Percentiles rank a stretch among this genome's conserved stretches.
Conservation (phyloP, 345 rosid genomes). For the Eucalyptus tenuipes region DNA sequence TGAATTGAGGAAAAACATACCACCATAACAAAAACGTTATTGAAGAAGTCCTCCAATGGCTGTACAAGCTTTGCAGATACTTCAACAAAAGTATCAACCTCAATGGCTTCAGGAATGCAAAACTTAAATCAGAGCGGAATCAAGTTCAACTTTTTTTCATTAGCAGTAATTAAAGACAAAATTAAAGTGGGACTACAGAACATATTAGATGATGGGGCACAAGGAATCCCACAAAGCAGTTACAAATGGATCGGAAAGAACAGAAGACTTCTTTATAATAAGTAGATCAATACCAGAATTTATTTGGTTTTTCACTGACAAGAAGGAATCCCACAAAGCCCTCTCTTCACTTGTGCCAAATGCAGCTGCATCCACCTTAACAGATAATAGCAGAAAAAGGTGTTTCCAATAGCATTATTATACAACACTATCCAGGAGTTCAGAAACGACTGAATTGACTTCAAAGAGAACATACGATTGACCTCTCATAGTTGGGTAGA, state of each 20-base stretch:
- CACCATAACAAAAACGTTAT: constrained; percentile 95
- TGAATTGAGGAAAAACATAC: constrained; percentile 27
- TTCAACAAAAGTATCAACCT: constrained; percentile 64
- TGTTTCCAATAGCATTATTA: background rate
- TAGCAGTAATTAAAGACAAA: background rate
- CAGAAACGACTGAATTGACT: background rate
- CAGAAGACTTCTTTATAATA: background rate
- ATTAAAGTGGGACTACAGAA: background rate
- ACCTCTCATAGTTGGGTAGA: background rate
- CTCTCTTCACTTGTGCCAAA: constrained; percentile 74
- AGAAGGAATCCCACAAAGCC: constrained; percentile 50
- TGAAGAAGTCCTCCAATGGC: constrained; percentile 85
- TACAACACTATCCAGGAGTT: background rate
- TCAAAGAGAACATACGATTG: background rate
- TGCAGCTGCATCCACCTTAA: constrained; percentile 70
- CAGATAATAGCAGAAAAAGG: background rate
- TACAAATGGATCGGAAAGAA: background rate
- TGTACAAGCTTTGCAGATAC: constrained; percentile 47
- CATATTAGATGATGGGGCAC: background rate
- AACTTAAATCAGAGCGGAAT: background rate
- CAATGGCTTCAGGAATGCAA: constrained; percentile 36
- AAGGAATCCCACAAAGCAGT: too few species aligned
- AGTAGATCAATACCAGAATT: constrained; percentile 31
- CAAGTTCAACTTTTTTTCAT: background rate
- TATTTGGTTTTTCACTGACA: constrained; percentile 44